Base-by-base conservation (phyloP, 2,329 filamentous ascomycete genomes). In the Pseudopithomyces maydicus region DNA sequence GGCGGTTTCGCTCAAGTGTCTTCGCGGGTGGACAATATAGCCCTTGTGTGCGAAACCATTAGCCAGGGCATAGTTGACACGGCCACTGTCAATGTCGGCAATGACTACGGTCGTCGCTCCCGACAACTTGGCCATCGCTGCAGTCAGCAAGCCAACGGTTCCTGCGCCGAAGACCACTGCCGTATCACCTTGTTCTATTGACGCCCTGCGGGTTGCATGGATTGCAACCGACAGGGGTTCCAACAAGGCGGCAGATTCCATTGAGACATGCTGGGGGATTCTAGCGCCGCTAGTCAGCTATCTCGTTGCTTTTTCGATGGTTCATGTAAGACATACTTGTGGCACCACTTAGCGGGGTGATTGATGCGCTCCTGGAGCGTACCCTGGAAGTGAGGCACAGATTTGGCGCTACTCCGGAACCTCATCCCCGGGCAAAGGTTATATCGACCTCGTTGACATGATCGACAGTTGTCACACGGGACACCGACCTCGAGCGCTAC, bases 141-240 rank as follows among this genome's bases (percentile, higher is more conserved):
- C 74, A 38, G 70, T 71, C 52, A 78, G 63, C 22, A 78, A 61
- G 11, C 76, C 76, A 52, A 78, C 74, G 2, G 92, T 91, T 0
- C 92, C 92, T 3, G 91, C 91, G 44, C 92, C 92, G 80, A 96
- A 94, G 20, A 97, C 88, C 2, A 96, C 88, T 15, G 92, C 90
- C 6, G 84, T 86, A 71, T 92, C 85, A 8, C 91, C 91, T 1
- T 91, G 90, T 62, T 82, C 82, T 61, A 96, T 82, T 23, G 78
- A 77, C 1, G 89, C 91, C 79, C 93, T 90, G 66, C 86, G 86
- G 57, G 88, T 87, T 65, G 95, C 91, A 79, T 96, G 92, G 32
- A 96, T 92, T 14, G 89, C 92, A 26, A 96, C 92, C 45, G 90
- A 88, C 36, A 96, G 85, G 2, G 92, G 92, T 56, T 78, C 76